A percentile compares a stretch with the other conserved stretches of the same genome.
phyloP scores from a whole-genome alignment of 2,329 filamentous ascomycete genomes.

The Byssochlamys sp. region DNA sequence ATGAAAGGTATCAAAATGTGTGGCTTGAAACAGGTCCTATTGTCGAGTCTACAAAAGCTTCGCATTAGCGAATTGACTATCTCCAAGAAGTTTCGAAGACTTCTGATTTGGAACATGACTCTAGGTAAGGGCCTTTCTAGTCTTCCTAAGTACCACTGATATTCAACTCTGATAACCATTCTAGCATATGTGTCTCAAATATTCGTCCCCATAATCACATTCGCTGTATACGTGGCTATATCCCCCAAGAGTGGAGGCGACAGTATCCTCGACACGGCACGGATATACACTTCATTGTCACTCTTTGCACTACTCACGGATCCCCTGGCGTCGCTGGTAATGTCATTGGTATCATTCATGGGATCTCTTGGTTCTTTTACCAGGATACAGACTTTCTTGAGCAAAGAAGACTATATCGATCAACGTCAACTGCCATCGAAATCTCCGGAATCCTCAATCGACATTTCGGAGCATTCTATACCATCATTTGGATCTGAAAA shows the following conservation, averaged over 20 bases:
- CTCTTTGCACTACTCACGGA: constrained; percentile 40
- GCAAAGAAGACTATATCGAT: constrained; percentile 23
- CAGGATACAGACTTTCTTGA: constrained; percentile 39
- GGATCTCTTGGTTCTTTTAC: constrained; percentile 38
- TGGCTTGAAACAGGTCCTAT: constrained; percentile 36
- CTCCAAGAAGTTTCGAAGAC: constrained; percentile 33
- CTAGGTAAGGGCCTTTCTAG: constrained; percentile 19
- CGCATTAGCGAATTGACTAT: constrained; percentile 33
- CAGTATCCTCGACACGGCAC: constrained; percentile 29
- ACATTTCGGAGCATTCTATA: constrained; percentile 9
- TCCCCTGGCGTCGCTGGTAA: constrained; percentile 37
- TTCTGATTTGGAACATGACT: constrained; percentile 33
- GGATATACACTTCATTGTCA: constrained; percentile 39
- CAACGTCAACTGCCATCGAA: constrained; percentile 9
- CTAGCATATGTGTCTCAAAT: constrained; percentile 31
- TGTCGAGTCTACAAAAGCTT: constrained; percentile 29
- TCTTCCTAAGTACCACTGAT: constrained; percentile 7
- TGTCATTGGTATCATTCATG: constrained; percentile 36
- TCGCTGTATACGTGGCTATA: constrained; percentile 36
- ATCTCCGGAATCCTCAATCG: neutral
- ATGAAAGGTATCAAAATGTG: constrained; percentile 46
- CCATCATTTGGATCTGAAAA: constrained; percentile 13
- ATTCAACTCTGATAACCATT: constrained; percentile 7
- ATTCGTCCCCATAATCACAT: constrained; percentile 38
- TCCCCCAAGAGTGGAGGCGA: constrained; percentile 24